Base-by-base conservation (phyloP, 2,329 filamentous ascomycete genomes). In the Colletotrichum sp. region DNA sequence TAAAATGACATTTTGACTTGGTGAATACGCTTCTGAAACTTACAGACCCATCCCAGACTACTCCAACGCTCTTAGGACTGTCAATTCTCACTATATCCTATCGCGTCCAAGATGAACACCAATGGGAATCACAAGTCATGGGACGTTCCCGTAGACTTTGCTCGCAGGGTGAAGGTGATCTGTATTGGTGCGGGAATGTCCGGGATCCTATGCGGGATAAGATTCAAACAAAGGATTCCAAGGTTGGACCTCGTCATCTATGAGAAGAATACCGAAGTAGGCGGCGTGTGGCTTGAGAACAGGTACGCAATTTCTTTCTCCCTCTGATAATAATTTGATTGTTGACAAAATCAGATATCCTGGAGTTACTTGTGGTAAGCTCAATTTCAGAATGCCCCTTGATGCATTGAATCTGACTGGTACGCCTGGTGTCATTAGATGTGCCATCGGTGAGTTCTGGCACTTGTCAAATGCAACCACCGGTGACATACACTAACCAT, bases 351-450 rank as follows among this genome's bases (percentile, higher is more conserved):
- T 21, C n/a, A 51, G 43, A 3, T 51, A 51, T 21, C 43, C 43
- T 21, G 43, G 43, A 21, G 43, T 51, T 13, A 51, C 43, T 13
- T 51, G 43, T 21, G 43, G 43, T 51, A 51, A 21, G 43, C n/a
- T 1, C n/a, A 13, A 5, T 21, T 13, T 3, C 13, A 1, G 6
- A 21, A 51, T 13, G n/a, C n/a, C 11, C n/a, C 2, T 51, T 21
- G n/a, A 51, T 51, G 43, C 12, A 51, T 51, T 7, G n/a, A 21
- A 11, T 21, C 43, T 51, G 43, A 51, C 43, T 51, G 43, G 3
- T 21, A 51, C 6, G 43, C 43, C 43, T 21, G 43, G n/a, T 51
- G 43, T 21, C n/a, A 21, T 21, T n/a, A 51, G n/a, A 51, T 21
- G 43, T 51, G 43, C 43, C 43, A 6, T 51, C 43, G 6, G 43